phyloP scores from a whole-genome alignment of 1,284 basidiomycete genomes.

The Trichosporon asahii region DNA sequence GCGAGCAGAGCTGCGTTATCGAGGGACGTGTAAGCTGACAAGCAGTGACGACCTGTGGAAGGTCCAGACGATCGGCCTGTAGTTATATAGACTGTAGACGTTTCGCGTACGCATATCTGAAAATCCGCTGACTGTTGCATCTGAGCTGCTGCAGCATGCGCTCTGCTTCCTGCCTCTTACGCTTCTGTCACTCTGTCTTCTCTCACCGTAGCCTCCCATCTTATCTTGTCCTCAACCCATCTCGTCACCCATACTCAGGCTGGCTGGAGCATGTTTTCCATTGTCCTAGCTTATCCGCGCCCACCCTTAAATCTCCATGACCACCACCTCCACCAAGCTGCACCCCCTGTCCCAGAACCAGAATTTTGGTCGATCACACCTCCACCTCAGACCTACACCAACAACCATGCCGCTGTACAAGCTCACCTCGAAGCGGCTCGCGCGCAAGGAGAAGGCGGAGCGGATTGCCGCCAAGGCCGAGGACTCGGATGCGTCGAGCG shows the following conservation, averaged over 20 bases:
- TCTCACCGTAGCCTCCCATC: too few species aligned
- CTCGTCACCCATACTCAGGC: too few species aligned
- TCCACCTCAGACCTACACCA: neutral
- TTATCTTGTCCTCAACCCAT: neutral
- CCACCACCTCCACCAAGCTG: neutral
- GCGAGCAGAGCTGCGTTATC: neutral
- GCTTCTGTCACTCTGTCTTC: neutral
- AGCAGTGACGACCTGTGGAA: conserved; percentile 89
- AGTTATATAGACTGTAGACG: conserved; percentile 14
- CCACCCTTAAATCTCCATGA: neutral
- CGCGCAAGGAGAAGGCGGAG: conserved; percentile 63
- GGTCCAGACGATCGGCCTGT: conserved; percentile 60
- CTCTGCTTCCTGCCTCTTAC: neutral
- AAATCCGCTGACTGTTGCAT: neutral
- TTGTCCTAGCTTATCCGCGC: neutral
- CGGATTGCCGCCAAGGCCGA: neutral
- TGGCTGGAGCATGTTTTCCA: neutral
- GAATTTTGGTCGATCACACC: neutral
- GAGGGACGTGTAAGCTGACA: conserved; percentile 9
- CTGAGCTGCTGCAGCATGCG: neutral
- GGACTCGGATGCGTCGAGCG: conserved; percentile 57
- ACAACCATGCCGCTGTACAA: conserved; percentile 67
- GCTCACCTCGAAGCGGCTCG: conserved; percentile 66
- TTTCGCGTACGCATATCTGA: neutral
- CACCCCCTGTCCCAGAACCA: too few species aligned